Conservation (phyloP, 768 basidiomycete species). For the Termitomyces sp. region DNA sequence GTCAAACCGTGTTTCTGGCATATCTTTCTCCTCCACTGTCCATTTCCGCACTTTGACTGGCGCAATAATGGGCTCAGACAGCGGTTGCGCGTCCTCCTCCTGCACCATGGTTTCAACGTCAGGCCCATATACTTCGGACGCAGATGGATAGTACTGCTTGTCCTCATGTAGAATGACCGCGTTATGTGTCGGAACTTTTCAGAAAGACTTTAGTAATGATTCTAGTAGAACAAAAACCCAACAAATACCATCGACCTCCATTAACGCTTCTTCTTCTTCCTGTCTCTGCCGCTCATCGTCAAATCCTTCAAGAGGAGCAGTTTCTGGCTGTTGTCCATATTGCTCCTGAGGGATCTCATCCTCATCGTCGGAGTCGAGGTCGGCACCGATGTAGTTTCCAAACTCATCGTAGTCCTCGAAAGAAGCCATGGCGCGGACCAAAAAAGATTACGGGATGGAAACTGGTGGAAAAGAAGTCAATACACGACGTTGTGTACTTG, state of each 20-base stretch:
- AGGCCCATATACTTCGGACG: slow-evolving; percentile 84
- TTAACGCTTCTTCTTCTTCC: slow-evolving; percentile 57
- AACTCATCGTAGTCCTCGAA: slow-evolving; percentile 91
- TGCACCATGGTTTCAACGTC: slow-evolving; percentile 97
- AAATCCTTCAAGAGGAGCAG: slow-evolving; percentile 74
- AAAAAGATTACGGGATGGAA: slow-evolving; percentile 4
- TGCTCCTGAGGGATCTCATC: slow-evolving; percentile 51
- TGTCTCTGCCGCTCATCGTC: slow-evolving; percentile 68
- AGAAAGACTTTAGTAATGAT: slow-evolving; percentile 14
- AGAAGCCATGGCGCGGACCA: slow-evolving; percentile 31
- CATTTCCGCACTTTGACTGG: slow-evolving; percentile 95
- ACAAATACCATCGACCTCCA: slow-evolving; percentile 75
- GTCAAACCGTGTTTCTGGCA: slow-evolving; percentile 97
- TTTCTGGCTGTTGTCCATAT: slow-evolving; percentile 29
- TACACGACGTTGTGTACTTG: not conserved
- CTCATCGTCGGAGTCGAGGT: slow-evolving; percentile 85
- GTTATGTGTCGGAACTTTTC: slow-evolving; percentile 66
- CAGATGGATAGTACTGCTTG: slow-evolving; percentile 96
- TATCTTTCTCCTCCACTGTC: slow-evolving; percentile 90
- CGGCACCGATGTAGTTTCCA: slow-evolving; percentile 96
- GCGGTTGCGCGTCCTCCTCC: slow-evolving; percentile 95
- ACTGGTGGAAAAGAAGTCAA: not conserved
- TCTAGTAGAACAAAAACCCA: slow-evolving; percentile 6
- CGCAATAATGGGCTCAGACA: slow-evolving; percentile 91
- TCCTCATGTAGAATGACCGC: slow-evolving; percentile 92